Base-by-base conservation (phyloP, 2,329 filamentous ascomycete species). In the Claviceps digitariae region DNA sequence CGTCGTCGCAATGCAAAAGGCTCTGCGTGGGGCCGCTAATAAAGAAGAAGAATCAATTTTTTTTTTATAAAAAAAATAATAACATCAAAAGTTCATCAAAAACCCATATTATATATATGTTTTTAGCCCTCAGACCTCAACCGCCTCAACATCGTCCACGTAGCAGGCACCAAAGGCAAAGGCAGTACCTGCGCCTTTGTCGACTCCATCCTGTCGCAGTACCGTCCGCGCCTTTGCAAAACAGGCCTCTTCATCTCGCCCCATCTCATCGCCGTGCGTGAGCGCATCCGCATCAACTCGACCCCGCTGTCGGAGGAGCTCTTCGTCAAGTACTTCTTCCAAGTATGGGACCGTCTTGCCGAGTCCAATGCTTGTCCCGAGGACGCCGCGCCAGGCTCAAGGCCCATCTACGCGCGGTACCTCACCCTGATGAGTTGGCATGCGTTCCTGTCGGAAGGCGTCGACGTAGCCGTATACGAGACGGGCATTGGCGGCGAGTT, bases 151-250 rank as follows among this genome's bases (percentile, higher is more conserved):
- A 74, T 86, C 27, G 64, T 89, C 41, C 84, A 87, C 66, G 77
- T 89, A 27, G 79, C 84, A 25, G 85, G 85, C 5, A 88, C 84
- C n/a, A 88, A 88, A 65, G 85, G 85, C 5, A 89, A 88, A 67
- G 85, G 84, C 29, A 84, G 78, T 61, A 86, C 83, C 1, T 87
- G 83, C 62, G 83, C 83, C 41, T 86, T 84, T 58, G 73, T 80
- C 54, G 74, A 81, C 56, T 79, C 78, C 8, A 81, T 87, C 56
- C 74, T 88, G 46, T 68, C 71, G 17, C 72, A 72, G 51, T 76
- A 81, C 60, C 72, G 72, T 20, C 54, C 60, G 27, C 58, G 60
- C 1, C 73, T 73, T 29, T 63, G 57, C 52, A 78, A 73, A 58
- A 73, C 79, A 41, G 84, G 83, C 13, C 74, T 86, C 34, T 84